Evolutionary conservation across 768 basidiomycete genomes (phyloP).

Genomic region (Sporobolomyces pararoseus): DNA sequence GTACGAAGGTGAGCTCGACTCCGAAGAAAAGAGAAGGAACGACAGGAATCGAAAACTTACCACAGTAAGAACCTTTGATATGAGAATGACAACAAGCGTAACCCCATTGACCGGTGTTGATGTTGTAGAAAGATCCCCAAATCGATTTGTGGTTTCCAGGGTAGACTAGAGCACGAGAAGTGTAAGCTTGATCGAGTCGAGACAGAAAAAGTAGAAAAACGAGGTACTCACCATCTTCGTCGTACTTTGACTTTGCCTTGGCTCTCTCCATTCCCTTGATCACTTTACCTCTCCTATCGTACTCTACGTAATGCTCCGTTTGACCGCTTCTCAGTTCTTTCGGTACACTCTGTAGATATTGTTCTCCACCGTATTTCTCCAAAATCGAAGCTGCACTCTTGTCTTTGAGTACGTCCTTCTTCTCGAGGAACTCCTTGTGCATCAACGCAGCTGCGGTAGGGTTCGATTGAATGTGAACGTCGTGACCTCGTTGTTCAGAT

Average conservation of each 20-base stretch:
- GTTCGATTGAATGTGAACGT: constrained; percentile 91
- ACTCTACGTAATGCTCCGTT: constrained; percentile 96
- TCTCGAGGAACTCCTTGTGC: constrained; percentile 82
- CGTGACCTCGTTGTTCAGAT: constrained; percentile 83
- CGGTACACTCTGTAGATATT: constrained; percentile 84
- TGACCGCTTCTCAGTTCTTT: constrained; percentile 90
- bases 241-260: constrained; percentile 85
- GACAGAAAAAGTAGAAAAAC: too few relatives aligned
- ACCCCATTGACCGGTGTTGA: constrained; percentile 72
- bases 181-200: too few relatives aligned
- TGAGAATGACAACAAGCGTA: constrained; percentile 95
- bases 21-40: constrained; percentile 1
- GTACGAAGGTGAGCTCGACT: background rate
- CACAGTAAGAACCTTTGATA: constrained; percentile 50
- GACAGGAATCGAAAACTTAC: constrained; percentile 20
- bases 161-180: constrained; percentile 59
- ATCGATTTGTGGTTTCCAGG: constrained; percentile 89
- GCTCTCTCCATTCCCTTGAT: constrained; percentile 86
- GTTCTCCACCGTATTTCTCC: constrained; percentile 86
- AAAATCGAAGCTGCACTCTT: constrained; percentile 83
- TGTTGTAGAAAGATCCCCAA: constrained; percentile 97
- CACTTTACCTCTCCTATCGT: constrained; percentile 83
- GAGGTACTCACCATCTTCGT: constrained; percentile 76
- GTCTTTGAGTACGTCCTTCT: constrained; percentile 87
- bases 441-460: constrained; percentile 91